These are phyloP conservation scores for Penicillium odoratum DNA, from an alignment of 495 filamentous ascomycete genomes.

Conservation along the genomic window DNA sequence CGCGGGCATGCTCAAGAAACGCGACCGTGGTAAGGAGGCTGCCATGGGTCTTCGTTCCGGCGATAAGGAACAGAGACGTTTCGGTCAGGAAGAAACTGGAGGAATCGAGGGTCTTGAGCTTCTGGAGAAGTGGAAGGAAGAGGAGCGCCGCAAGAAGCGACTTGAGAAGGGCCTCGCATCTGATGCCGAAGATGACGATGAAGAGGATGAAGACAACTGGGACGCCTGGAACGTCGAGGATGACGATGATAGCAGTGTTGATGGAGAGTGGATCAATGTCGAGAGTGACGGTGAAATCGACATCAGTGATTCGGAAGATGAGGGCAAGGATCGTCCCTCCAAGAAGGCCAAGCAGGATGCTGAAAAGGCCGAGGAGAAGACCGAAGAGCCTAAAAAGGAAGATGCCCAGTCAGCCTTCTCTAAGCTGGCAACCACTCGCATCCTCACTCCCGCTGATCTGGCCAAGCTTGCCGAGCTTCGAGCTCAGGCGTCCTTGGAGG, in stretches of 20 bases:
- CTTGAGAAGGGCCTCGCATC: slow-evolving; percentile 61
- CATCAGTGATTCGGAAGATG: slow-evolving; percentile 70
- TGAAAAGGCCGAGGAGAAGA: slow-evolving; percentile 19
- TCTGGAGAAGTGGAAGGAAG: slow-evolving; percentile 89
- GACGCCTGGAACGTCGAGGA: slow-evolving; percentile 85
- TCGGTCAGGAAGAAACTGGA: slow-evolving; percentile 73
- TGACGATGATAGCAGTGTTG: slow-evolving; percentile 69
- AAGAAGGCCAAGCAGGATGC: slow-evolving; percentile 57
- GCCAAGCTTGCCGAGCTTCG: slow-evolving; percentile 89
- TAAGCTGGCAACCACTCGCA: slow-evolving; percentile 78
- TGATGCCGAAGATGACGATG: slow-evolving; percentile 56
- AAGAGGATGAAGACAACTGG: slow-evolving; percentile 67
- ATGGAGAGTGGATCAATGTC: slow-evolving; percentile 90
- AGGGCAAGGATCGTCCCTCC: slow-evolving; percentile 56
- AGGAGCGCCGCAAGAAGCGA: slow-evolving; percentile 72
- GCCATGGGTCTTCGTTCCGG: slow-evolving; percentile 75
- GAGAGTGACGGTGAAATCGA: slow-evolving; percentile 79
- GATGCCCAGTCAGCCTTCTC: slow-evolving; percentile 47
- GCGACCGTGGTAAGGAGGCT: slow-evolving; percentile 91
- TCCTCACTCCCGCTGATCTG: slow-evolving; percentile 89
- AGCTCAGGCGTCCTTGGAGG: slow-evolving; percentile 66
- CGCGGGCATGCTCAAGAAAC: slow-evolving; percentile 83
- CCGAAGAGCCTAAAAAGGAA: slow-evolving; percentile 11
- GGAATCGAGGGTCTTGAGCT: slow-evolving; percentile 92
- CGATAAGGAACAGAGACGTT: slow-evolving; percentile 67